A percentile compares a stretch with the other conserved stretches of the same genome.
Evolutionary conservation across 768 basidiomycete species (phyloP).

Genomic region (Suillus occidentalis): DNA sequence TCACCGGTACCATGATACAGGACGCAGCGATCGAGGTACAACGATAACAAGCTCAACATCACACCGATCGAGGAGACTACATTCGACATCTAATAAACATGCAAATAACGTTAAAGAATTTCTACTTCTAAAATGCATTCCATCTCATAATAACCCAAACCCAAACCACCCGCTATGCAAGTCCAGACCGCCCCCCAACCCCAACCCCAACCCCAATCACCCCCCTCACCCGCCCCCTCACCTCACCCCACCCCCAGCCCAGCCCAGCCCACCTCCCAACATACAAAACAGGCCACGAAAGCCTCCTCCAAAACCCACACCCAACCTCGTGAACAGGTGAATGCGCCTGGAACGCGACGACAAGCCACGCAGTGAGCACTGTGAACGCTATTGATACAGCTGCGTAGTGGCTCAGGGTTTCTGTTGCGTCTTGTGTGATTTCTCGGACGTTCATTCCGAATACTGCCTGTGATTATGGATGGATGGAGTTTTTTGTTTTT

Average conservation of each 20-base stretch:
- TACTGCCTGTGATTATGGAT: conserved; percentile 12
- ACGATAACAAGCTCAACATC: no score
- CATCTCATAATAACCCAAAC: no score
- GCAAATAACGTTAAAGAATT: background rate
- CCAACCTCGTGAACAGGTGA: conserved; percentile 12
- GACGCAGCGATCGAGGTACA: no score
- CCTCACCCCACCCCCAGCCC: no score
- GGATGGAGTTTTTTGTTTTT: no score
- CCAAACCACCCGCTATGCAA: background rate
- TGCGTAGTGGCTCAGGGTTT: conserved; percentile 37
- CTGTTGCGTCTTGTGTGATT: conserved; percentile 22
- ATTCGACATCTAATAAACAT: background rate
- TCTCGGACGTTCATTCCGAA: conserved; percentile 14
- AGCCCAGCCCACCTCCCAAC: no score
- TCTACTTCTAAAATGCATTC: background rate
- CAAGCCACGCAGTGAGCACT: conserved; percentile 47
- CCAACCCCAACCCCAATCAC: no score
- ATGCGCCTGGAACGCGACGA: conserved; percentile 48
- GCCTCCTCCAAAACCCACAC: conserved; percentile 14
- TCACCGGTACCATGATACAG: no score
- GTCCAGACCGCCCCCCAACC: background rate
- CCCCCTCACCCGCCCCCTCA: no score
- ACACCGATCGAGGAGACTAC: no score
- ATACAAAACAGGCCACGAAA: conserved; percentile 24
- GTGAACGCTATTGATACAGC: conserved; percentile 45